Evolutionary conservation across 805 yeast species (phyloP).

Genomic region (Maudiozyma bulderi): DNA sequence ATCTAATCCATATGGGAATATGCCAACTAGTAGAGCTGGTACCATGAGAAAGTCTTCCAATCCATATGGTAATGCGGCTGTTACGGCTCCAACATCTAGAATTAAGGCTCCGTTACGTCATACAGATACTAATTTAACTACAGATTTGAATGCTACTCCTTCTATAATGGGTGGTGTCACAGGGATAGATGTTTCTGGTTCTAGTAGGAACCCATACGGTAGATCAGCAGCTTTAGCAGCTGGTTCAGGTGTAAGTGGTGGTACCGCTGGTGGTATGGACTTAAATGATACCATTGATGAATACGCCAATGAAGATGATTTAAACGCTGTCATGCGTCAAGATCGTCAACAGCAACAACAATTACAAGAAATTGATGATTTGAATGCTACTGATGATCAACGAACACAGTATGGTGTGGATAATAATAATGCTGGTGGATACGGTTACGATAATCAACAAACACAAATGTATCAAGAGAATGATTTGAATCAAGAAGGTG

Average conservation of each 20-base stretch:
- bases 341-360: constrained; percentile 14
- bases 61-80: constrained; percentile 4
- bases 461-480: constrained; percentile 32
- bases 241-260: no score
- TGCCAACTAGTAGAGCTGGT: background rate
- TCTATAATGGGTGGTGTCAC: background rate
- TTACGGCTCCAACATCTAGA: background rate
- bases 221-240: background rate
- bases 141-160: constrained; percentile 1
- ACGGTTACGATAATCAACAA: constrained; percentile 37
- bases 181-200: background rate
- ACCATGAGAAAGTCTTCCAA: background rate
- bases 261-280: constrained; percentile 11
- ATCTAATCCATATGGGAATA: constrained; percentile 7
- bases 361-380: constrained; percentile 14
- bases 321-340: constrained; percentile 21
- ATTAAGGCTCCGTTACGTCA: background rate
- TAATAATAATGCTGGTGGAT: background rate
- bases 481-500: constrained; percentile 12
- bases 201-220: constrained; percentile 2
- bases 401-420: background rate
- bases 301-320: constrained; percentile 22
- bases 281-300: constrained; percentile 20
- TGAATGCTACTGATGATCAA: background rate
- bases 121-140: constrained; percentile 1